Conservation (phyloP, 192 early-diverging fungal species). For the Jimgerdemannia lactiflua region DNA sequence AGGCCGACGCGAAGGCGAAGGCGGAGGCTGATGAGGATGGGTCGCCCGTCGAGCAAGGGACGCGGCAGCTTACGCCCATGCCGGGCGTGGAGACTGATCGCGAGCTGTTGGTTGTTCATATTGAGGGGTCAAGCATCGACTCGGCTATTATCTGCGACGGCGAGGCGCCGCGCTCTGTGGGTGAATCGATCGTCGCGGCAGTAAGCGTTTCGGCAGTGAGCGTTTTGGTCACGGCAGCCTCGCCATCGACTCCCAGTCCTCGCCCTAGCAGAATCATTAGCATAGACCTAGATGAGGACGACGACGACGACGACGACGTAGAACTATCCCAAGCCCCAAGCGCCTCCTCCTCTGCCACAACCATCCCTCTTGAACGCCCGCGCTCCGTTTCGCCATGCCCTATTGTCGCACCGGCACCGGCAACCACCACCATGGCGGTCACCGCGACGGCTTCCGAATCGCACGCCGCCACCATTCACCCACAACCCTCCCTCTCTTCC, state of each 20-base stretch:
- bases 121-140: no score
- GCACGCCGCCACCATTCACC: neutral
- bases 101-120: neutral
- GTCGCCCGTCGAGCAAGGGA: neutral
- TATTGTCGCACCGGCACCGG: neutral
- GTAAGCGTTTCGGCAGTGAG: neutral
- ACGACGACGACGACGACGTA: neutral
- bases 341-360: neutral
- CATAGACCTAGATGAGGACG: neutral
- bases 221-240: neutral
- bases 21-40: neutral
- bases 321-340: neutral
- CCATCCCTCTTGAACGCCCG: neutral
- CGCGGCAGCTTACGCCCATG: neutral
- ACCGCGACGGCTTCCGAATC: neutral
- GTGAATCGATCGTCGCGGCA: neutral
- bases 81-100: neutral
- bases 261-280: neutral
- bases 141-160: no score
- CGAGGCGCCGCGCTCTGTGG: no score
- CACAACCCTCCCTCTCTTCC: neutral
- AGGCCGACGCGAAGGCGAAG: neutral
- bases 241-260: neutral
- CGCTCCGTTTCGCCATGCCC: neutral
- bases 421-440: neutral